Conservation (phyloP, 108 stramenopile species). For the Cafeteria roenbergensis region DNA sequence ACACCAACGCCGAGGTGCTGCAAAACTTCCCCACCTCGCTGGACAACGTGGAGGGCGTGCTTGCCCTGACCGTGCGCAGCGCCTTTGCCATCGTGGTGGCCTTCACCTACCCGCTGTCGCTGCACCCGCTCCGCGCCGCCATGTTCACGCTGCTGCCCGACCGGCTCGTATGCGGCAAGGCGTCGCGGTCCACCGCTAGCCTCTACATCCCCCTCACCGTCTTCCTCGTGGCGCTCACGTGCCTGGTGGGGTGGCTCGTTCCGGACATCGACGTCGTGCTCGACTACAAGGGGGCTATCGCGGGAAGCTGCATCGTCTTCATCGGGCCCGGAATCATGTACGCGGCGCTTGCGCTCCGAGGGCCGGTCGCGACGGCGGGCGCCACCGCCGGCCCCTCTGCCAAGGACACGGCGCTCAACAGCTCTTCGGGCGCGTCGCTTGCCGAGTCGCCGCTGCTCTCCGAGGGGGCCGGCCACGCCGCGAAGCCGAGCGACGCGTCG, state of each 20-base stretch:
- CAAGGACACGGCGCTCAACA: no score
- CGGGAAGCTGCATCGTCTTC: slow-evolving; percentile 12
- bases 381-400: no score
- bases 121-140: slow-evolving; percentile 9
- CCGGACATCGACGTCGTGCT: slow-evolving; percentile 8
- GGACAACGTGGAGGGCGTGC: not conserved
- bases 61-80: not conserved
- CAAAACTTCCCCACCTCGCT: slow-evolving; percentile 4
- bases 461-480: no score
- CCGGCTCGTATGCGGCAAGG: not conserved
- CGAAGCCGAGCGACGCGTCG: no score
- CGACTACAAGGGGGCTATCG: slow-evolving; percentile 13
- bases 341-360: no score
- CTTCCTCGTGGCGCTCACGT: slow-evolving; percentile 5
- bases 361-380: no score
- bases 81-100: slow-evolving; percentile 10
- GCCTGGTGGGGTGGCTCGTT: not conserved
- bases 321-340: no score
- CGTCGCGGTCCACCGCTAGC: not conserved
- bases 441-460: no score
- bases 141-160: not conserved
- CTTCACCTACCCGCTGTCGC: slow-evolving; percentile 9
- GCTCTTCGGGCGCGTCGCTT: no score
- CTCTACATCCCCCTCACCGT: not conserved
- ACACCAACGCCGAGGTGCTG: slow-evolving; percentile 1